phyloP scores from a whole-genome alignment of 129 eudicot species.

The Heracleum sosnowskyi region DNA sequence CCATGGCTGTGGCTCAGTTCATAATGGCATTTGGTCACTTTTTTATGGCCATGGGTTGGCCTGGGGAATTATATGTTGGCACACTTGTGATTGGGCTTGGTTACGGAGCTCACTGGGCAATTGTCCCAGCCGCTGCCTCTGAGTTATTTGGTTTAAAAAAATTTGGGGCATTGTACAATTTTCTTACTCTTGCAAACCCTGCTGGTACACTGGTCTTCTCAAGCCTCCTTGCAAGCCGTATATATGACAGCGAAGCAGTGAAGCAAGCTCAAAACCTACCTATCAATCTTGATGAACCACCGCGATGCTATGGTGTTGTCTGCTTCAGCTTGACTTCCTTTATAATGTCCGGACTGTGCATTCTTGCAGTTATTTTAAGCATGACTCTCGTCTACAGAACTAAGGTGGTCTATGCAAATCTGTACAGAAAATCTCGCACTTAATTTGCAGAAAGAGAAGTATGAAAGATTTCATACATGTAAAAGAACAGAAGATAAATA shows the following conservation, averaged over 20 bases:
- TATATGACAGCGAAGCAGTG: constrained; percentile 87
- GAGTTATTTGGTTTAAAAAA: constrained; percentile 88
- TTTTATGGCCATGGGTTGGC: constrained; percentile 82
- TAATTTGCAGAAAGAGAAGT: constrained; percentile 16
- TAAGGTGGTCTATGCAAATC: constrained; percentile 67
- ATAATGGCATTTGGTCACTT: constrained; percentile 90
- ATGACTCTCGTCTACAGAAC: constrained; percentile 84
- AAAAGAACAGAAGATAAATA: not conserved
- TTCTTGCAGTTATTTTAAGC: constrained; percentile 64
- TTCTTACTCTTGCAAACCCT: constrained; percentile 89
- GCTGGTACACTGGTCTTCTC: constrained; percentile 83
- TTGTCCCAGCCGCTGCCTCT: constrained; percentile 85
- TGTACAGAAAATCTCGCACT: constrained; percentile 60
- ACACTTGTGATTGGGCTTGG: constrained; percentile 92
- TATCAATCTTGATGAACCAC: constrained; percentile 39
- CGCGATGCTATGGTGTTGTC: constrained; percentile 64
- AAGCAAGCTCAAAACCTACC: constrained; percentile 58
- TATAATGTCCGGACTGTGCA: constrained; percentile 76
- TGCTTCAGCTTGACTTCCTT: constrained; percentile 75
- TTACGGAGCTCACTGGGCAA: constrained; percentile 98
- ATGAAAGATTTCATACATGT: not conserved
- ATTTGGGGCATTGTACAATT: constrained; percentile 88
- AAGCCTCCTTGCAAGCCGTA: constrained; percentile 70
- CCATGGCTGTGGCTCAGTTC: constrained; percentile 83
- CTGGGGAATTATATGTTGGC: constrained; percentile 78